Evolutionary conservation across 148 eudicot genomes (phyloP).

Genomic region (Cornus suecica): DNA sequence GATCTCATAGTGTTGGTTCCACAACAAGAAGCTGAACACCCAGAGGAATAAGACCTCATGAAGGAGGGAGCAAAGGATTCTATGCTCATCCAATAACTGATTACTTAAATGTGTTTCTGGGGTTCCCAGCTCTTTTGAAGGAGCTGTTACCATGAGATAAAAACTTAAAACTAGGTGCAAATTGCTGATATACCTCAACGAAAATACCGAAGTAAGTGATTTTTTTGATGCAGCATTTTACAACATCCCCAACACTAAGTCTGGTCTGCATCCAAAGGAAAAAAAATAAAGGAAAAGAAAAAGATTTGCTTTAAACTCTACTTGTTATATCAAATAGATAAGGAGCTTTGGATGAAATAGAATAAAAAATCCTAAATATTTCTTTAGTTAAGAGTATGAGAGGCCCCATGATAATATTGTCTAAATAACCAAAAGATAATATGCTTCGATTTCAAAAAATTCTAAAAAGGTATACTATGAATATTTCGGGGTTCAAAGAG

Average conservation of each 20-base stretch:
- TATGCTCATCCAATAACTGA: too few species aligned
- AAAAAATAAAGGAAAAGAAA: background rate
- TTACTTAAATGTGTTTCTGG: too few species aligned
- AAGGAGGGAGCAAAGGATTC: too few species aligned
- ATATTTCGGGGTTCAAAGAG: background rate
- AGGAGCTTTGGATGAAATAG: conserved; percentile 2
- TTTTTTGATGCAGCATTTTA: conserved; percentile 76
- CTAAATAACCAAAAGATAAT: background rate
- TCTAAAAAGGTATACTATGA: background rate
- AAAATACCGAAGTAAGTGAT: conserved; percentile 88
- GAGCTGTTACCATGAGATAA: conserved; percentile 3
- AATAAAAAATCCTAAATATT: too few species aligned
- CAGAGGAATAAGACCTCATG: too few species aligned
- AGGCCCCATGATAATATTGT: background rate
- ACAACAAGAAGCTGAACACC: background rate
- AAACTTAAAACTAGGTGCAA: background rate
- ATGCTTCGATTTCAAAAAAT: background rate
- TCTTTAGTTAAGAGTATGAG: background rate
- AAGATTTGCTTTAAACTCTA: background rate
- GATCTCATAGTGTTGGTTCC: background rate
- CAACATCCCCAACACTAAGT: conserved; percentile 78
- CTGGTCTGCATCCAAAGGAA: conserved; percentile 52
- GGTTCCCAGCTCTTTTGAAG: too few species aligned
- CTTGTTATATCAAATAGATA: background rate
- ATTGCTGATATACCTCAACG: conserved; percentile 62